Evolutionary conservation across 2,329 filamentous ascomycete species (phyloP), one percentile per base, ranked within the genome.

Genomic region (Beauveria rudraprayagi): DNA sequence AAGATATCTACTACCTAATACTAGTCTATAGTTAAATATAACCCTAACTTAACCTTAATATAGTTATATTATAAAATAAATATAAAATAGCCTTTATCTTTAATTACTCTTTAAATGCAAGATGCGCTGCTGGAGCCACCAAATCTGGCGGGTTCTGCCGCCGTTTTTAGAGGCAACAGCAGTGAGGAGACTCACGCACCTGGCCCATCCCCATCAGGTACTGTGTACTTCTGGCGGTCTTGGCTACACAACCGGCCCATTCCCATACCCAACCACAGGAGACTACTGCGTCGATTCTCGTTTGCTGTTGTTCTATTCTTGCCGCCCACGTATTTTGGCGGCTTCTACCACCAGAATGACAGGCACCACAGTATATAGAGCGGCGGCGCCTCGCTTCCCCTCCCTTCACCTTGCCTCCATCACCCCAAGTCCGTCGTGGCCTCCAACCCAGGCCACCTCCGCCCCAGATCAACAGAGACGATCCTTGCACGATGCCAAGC

Each of bases 221-320:
- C 56, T 43, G 10, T 52, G 56, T 61, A 64, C 63, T 61, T 64
- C 37, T 14, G 14, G 46, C 30, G 22, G 46, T 30, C n/a, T 40
- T 43, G 10, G 30, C 54, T 44, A 30, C 44, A 26, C 40, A 46
- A 19, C 6, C 26, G 5, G 26, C 44, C 26, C 26, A 28, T 2
- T 62, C 44, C 46, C 46, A 2, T 24, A 3, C 2, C 24, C 24
- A 3, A 48, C 46, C 46, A 28, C 46, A 48, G 24, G 24, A 28
- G 24, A 14, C 46, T 48, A n/a, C 46, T n/a, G 2, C 26, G 1
- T 28, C 26, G 8, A 28, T 28, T 48, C 6, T 3, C 46, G 24
- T 48, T 46, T 48, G 24, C 46, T 28, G 46, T 30, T 8, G 24
- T 48, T 1, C 46, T 48, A 48, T 28, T 48, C 28, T 48, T 16